phyloP scores from a whole-genome alignment of 495 filamentous ascomycete genomes.

The Hypoxylon lienhwacheense region DNA sequence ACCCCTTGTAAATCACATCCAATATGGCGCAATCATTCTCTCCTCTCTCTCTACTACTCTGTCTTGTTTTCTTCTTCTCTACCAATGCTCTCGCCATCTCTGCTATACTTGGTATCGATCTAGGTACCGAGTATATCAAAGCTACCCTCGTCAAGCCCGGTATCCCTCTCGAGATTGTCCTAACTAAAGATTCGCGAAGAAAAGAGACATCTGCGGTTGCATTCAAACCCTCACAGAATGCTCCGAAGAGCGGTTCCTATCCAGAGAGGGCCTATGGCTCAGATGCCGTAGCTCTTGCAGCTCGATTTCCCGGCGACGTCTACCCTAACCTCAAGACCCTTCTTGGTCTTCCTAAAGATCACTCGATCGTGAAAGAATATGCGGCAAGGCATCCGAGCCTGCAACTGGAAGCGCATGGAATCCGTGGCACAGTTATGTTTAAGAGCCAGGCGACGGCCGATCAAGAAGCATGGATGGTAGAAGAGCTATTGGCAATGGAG shows the following conservation, averaged over 20 bases:
- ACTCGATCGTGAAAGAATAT: slow-evolving; percentile 68
- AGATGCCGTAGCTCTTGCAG: slow-evolving; percentile 84
- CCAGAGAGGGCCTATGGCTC: slow-evolving; percentile 91
- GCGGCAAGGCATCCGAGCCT: slow-evolving; percentile 71
- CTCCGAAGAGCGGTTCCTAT: slow-evolving; percentile 61
- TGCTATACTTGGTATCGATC: slow-evolving; percentile 87
- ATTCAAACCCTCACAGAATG: slow-evolving; percentile 78
- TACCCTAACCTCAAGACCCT: slow-evolving; percentile 91
- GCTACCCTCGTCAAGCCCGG: slow-evolving; percentile 95
- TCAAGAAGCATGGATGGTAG: slow-evolving; percentile 77
- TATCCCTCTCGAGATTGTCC: slow-evolving; percentile 95
- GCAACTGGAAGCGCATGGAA: slow-evolving; percentile 55
- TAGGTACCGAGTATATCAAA: slow-evolving; percentile 97
- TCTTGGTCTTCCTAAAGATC: slow-evolving; percentile 68
- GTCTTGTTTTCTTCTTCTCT: slow-evolving; percentile 52
- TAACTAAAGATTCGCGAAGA: slow-evolving; percentile 97
- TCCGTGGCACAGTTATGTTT: slow-evolving; percentile 73
- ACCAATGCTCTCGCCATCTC: slow-evolving; percentile 57
- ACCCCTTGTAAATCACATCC: slow-evolving; percentile 35
- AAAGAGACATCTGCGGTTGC: slow-evolving; percentile 91
- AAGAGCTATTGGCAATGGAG: slow-evolving; percentile 97
- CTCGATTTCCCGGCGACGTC: slow-evolving; percentile 87
- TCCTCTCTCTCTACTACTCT: slow-evolving; percentile 48
- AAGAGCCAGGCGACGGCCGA: slow-evolving; percentile 64
- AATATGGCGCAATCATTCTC: slow-evolving; percentile 50